A percentile compares a stretch with the other conserved stretches of the same genome.
Evolutionary conservation across 73 alveolate genomes (phyloP).

Genomic region (Blepharisma stoltei): DNA sequence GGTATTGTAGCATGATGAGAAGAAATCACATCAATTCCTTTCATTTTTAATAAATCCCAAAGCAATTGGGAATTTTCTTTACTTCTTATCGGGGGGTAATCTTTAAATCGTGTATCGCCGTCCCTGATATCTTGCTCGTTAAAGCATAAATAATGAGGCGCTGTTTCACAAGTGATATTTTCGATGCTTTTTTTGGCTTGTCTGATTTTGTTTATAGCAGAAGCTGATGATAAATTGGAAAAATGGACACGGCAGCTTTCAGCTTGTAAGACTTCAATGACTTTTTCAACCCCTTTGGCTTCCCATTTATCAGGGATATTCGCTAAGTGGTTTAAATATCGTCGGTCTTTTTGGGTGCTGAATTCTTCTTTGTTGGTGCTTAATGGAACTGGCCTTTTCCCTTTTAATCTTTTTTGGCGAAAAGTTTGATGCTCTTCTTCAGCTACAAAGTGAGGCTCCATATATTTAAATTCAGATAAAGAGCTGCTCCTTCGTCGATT

Average conservation of each 20-base stretch:
- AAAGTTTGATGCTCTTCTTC: too few relatives aligned
- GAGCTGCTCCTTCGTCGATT: too few relatives aligned
- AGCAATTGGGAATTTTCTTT: background rate
- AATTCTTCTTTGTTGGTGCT: too few relatives aligned
- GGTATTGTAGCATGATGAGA: conserved; percentile 9
- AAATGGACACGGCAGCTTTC: background rate
- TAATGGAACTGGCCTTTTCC: too few relatives aligned
- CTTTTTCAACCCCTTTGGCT: conserved; percentile 8
- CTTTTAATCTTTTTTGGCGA: too few relatives aligned
- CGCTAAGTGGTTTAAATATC: background rate
- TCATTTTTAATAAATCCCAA: conserved; percentile 26
- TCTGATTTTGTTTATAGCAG: conserved; percentile 3
- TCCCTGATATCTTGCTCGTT: background rate
- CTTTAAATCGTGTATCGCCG: conserved; percentile 15
- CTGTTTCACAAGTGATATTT: background rate
- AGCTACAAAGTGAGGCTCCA: too few relatives aligned
- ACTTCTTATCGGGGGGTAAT: conserved; percentile 6
- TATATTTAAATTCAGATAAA: too few relatives aligned
- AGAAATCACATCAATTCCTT: conserved; percentile 18
- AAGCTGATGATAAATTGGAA: background rate
- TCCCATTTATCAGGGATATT: conserved; percentile 26
- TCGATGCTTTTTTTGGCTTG: background rate
- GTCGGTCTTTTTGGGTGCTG: background rate
- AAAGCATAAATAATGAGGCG: conserved; percentile 8
- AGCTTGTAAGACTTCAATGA: background rate